Conservation (phyloP, 495 filamentous ascomycete genomes). For the Penicillium samsonianum region DNA sequence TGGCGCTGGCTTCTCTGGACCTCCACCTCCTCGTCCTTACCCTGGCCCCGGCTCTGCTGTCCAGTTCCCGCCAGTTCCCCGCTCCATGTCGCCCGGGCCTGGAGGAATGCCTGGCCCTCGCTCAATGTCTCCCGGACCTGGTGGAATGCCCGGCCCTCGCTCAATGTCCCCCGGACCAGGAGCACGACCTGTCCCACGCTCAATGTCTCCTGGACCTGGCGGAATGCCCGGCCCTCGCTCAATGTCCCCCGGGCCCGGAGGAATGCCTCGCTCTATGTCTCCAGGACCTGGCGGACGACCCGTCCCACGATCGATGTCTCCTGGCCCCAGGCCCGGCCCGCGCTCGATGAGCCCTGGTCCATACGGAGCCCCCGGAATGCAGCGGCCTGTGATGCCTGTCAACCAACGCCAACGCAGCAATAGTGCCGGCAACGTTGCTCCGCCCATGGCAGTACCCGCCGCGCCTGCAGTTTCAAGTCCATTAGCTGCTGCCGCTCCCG, state of each 20-base stretch:
- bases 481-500: conserved; percentile 51
- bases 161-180: conserved; percentile 32
- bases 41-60: conserved; percentile 29
- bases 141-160: conserved; percentile 40
- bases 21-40: conserved; percentile 38
- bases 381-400: conserved; percentile 44
- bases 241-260: conserved; percentile 18
- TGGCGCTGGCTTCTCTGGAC: conserved; percentile 29
- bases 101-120: conserved; percentile 16
- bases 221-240: conserved; percentile 46
- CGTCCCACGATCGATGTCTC: conserved; percentile 22
- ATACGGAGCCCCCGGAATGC: conserved; percentile 48
- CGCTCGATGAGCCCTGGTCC: conserved; percentile 53
- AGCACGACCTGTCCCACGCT: conserved; percentile 20
- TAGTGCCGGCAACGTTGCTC: conserved; percentile 49
- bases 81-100: conserved; percentile 33
- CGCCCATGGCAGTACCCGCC: conserved; percentile 41
- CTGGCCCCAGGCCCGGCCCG: conserved; percentile 27
- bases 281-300: conserved; percentile 19
- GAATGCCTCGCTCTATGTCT: conserved; percentile 25
- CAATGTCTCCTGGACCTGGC: conserved; percentile 37
- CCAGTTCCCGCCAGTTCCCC: conserved; percentile 19
- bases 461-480: conserved; percentile 47
- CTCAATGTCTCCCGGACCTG: conserved; percentile 30
- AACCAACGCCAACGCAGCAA: conserved; percentile 51